phyloP scores from a whole-genome alignment of 495 filamentous ascomycete species.

The Xylaria scruposa region DNA sequence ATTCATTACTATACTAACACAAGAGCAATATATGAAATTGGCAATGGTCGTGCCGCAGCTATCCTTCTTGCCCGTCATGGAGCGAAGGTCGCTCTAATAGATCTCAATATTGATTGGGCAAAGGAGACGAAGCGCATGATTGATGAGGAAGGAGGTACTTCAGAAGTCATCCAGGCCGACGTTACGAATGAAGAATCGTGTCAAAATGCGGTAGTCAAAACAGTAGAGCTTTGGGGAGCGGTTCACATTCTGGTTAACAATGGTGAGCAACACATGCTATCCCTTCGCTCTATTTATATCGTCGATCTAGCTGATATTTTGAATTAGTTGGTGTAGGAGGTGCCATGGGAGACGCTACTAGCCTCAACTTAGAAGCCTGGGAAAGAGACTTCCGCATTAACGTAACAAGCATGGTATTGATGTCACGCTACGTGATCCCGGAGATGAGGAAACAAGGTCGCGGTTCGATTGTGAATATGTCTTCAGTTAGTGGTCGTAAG shows the following conservation, averaged over 20 bases:
- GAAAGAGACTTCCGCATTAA: slow-evolving; percentile 19
- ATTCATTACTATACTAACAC: neutral
- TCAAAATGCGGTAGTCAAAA: slow-evolving; percentile 32
- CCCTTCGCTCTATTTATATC: neutral
- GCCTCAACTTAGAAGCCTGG: slow-evolving; percentile 17
- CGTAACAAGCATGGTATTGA: slow-evolving; percentile 23
- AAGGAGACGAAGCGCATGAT: slow-evolving; percentile 24
- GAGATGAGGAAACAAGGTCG: slow-evolving; percentile 24
- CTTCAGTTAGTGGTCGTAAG: slow-evolving; percentile 19
- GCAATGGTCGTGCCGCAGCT: slow-evolving; percentile 22
- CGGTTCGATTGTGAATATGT: slow-evolving; percentile 13
- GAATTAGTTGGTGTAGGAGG: slow-evolving; percentile 3
- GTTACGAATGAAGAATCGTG: slow-evolving; percentile 40
- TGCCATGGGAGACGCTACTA: slow-evolving; percentile 17
- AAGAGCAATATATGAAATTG: slow-evolving; percentile 13
- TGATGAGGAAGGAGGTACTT: slow-evolving; percentile 35
- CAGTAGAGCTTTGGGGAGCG: slow-evolving; percentile 34
- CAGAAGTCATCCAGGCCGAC: slow-evolving; percentile 39
- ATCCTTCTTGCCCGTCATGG: slow-evolving; percentile 26
- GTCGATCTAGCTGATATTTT: neutral
- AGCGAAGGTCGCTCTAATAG: slow-evolving; percentile 14
- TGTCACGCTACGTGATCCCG: slow-evolving; percentile 15
- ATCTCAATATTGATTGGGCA: slow-evolving; percentile 21
- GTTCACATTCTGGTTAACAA: slow-evolving; percentile 41
- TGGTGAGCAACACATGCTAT: slow-evolving; percentile 19